Conservation (phyloP, 2,329 filamentous ascomycete species). For the Phaeosphaeriaceae sp. region DNA sequence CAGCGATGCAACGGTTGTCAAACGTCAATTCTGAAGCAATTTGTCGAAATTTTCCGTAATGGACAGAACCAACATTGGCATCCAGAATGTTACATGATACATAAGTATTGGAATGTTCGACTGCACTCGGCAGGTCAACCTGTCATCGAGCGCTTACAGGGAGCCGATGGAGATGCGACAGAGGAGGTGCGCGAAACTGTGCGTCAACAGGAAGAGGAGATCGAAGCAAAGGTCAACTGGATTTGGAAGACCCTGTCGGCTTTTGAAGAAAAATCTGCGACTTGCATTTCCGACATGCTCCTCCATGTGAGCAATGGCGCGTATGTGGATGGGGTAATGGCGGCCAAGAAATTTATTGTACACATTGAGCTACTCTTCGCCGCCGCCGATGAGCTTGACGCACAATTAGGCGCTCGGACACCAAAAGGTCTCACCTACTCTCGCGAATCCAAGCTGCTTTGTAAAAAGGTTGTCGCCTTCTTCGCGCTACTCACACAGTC, state of each 20-base stretch:
- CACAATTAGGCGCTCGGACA: constrained; percentile 69
- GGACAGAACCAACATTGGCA: constrained; percentile 99
- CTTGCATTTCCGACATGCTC: constrained; percentile 98
- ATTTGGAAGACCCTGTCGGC: constrained; percentile 98
- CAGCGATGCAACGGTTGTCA: constrained; percentile 96
- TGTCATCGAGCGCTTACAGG: constrained; percentile 41
- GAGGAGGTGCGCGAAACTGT: constrained; percentile 76
- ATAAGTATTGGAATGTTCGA: constrained; percentile 99
- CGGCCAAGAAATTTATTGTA: constrained; percentile 94
- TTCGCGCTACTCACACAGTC: constrained; percentile 94
- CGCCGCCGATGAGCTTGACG: constrained; percentile 84
- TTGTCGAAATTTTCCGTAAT: constrained; percentile 98
- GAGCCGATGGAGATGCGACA: constrained; percentile 61
- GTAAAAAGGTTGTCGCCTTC: constrained; percentile 99
- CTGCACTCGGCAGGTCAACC: constrained; percentile 59
- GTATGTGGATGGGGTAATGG: constrained; percentile 91
- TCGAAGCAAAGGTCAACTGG: constrained; percentile 96
- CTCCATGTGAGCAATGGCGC: constrained; percentile 97
- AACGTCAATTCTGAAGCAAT: constrained; percentile 96
- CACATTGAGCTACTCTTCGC: constrained; percentile 93
- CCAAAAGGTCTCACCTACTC: constrained; percentile 89
- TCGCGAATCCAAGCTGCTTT: constrained; percentile 96
- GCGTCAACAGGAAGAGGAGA: constrained; percentile 84
- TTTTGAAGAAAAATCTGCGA: constrained; percentile 96
- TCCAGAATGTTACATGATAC: constrained; percentile 99